phyloP scores from a whole-genome alignment of 2,329 filamentous ascomycete species.

The Periconia sp. region DNA sequence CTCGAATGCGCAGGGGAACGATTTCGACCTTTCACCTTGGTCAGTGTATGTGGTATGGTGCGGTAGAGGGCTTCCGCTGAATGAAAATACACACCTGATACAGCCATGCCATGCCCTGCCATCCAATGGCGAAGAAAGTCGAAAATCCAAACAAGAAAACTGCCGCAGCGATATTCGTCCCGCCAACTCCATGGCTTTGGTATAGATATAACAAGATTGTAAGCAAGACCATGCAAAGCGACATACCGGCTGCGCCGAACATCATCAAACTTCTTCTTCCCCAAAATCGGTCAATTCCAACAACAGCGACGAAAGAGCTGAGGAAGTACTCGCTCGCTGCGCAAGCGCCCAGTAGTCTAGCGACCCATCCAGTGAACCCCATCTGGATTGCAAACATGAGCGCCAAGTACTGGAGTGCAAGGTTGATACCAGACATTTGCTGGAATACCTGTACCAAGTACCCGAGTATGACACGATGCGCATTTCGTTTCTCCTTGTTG shows the following conservation, averaged over 20 bases:
- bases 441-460: conserved; percentile 49
- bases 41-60: not conserved
- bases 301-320: conserved; percentile 38
- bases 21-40: conserved; percentile 64
- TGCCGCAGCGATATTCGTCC: conserved; percentile 41
- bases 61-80: no score
- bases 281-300: conserved; percentile 42
- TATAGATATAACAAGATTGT: conserved; percentile 29
- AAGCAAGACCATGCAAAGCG: conserved; percentile 34
- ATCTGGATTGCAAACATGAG: conserved; percentile 56
- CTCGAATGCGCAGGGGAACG: conserved; percentile 84
- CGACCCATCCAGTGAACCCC: conserved; percentile 50
- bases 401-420: conserved; percentile 44
- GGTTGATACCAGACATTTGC: conserved; percentile 41
- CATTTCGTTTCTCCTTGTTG: conserved; percentile 42
- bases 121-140: conserved; percentile 86
- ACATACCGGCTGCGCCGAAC: conserved; percentile 40
- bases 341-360: conserved; percentile 39
- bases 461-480: conserved; percentile 46
- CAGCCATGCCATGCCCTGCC: conserved; percentile 68
- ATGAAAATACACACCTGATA: conserved; percentile 26
- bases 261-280: conserved; percentile 38
- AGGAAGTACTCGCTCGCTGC: conserved; percentile 43
- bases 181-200: conserved; percentile 15
- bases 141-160: conserved; percentile 89